A percentile compares a stretch with the other conserved stretches of the same genome.
Conservation (phyloP, 2,329 filamentous ascomycete species). For the Phoma sp. region DNA sequence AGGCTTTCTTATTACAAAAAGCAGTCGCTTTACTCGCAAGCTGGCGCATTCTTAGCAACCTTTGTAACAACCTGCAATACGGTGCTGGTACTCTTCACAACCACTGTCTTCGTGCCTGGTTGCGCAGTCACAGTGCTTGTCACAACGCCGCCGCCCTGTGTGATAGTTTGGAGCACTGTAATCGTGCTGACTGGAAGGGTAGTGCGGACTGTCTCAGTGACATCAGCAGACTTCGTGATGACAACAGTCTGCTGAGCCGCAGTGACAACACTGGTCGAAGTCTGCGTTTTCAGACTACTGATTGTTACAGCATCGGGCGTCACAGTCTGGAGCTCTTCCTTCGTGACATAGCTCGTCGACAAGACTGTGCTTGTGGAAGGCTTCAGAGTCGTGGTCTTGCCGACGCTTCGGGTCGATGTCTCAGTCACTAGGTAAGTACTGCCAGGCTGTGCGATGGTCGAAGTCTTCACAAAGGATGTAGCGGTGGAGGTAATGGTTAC, state of each 20-base stretch:
- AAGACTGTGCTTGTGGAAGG: constrained; percentile 21
- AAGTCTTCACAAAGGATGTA: constrained; percentile 27
- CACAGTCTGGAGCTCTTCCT: constrained; percentile 20
- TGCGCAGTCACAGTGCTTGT: constrained; percentile 21
- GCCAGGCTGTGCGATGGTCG: constrained; percentile 32
- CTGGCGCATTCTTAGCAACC: constrained; percentile 22
- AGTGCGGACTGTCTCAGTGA: constrained; percentile 25
- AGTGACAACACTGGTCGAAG: constrained; percentile 16
- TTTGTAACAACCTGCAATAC: constrained; percentile 17
- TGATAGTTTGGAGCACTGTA: constrained; percentile 21
- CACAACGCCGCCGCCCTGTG: constrained; percentile 13
- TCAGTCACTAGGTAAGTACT: constrained; percentile 25
- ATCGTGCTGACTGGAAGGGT: constrained; percentile 28
- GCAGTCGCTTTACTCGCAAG: constrained; percentile 9
- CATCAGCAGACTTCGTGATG: constrained; percentile 17
- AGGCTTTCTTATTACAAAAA: too few relatives aligned
- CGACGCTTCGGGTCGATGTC: constrained; percentile 20
- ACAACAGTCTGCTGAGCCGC: constrained; percentile 18
- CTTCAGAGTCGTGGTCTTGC: constrained; percentile 28
- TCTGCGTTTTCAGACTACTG: constrained; percentile 23
- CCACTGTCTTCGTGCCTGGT: constrained; percentile 19
- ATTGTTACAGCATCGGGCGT: constrained; percentile 25
- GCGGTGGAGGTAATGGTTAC: constrained; percentile 27
- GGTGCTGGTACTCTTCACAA: constrained; percentile 18
- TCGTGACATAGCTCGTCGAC: constrained; percentile 17